Conservation (phyloP, 2,329 filamentous ascomycete species). For the Sordariomycetes sp. region DNA sequence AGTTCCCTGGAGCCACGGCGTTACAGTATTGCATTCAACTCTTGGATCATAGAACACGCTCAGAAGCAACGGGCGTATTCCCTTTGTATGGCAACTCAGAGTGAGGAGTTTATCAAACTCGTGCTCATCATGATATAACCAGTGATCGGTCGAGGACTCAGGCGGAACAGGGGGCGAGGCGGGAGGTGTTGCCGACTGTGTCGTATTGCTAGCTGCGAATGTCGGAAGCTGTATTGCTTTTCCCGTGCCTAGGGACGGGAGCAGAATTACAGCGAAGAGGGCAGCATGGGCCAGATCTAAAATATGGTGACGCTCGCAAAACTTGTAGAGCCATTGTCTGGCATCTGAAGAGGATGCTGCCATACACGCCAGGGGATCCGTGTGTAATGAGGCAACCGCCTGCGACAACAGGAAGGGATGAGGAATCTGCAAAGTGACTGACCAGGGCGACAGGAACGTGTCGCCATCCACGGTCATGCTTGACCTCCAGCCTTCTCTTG, state of each 20-base stretch:
- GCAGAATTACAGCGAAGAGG: not conserved
- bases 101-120: slow-evolving; percentile 9
- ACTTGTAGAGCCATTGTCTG: not conserved
- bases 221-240: not conserved
- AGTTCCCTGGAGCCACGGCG: slow-evolving; percentile 15
- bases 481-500: slow-evolving; percentile 1
- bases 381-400: not conserved
- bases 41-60: slow-evolving; percentile 14
- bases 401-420: not conserved
- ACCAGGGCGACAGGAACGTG: not conserved
- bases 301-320: not conserved
- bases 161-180: not conserved
- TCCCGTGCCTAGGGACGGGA: not conserved
- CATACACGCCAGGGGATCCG: not conserved
- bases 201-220: not conserved
- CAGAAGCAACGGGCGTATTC: slow-evolving; percentile 12
- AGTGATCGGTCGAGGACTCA: not conserved
- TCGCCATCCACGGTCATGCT: not conserved
- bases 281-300: not conserved
- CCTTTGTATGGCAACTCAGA: slow-evolving; percentile 12
- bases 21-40: slow-evolving; percentile 15
- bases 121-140: not conserved
- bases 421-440: not conserved
- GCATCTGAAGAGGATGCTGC: not conserved
- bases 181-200: not conserved